Evolutionary conservation across 169 alveolate species (phyloP), one percentile per base, ranked within the genome.

Genomic region (Babesia ovis): DNA sequence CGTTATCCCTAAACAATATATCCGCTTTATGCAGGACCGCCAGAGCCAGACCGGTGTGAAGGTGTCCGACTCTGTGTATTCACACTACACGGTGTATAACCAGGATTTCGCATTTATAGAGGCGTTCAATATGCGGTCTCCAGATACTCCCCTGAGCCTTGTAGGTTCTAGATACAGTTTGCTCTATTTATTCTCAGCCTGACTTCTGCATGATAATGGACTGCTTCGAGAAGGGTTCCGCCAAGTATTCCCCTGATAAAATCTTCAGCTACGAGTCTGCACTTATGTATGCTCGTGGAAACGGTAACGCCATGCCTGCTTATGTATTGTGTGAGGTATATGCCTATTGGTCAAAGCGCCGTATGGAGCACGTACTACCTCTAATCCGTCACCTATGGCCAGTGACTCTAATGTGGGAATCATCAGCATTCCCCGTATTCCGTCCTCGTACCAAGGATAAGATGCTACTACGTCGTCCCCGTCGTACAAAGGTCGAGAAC

Each of bases 361-460:
- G 95, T 23, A 84, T 69, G 45, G 89, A 85, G 50, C 66, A 83
- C 46, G 95, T 92, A n/a, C 68, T 84, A 61, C 95, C 95, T 12
- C 58, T 91, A 50, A 75, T 91, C 6, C 91, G 95, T 20, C 88
- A 85, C 83, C 82, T 91, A 25, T 91, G 95, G 95, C 93, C 93
- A 11, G 84, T 77, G 18, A 88, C 92, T 20, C 68, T 77, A 58
- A 86, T 92, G n/a, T 89, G 85, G 59, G 93, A 91, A 42, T 56
- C 91, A 9, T 91, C 94, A 25, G 93, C 95, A 6, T 86, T 85
- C 50, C 91, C 95, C 2, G 90, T 91, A 22, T 91, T 91, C 45
- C 77, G 95, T 42, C 92, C 95, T 5, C 77, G 95, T 9, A 91
- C 91, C 23, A 85, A 89, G 83, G 95, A 91, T 57, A 91, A 91